phyloP scores from a whole-genome alignment of 176 grass and related monocot genomes.

The Secale cereale region DNA sequence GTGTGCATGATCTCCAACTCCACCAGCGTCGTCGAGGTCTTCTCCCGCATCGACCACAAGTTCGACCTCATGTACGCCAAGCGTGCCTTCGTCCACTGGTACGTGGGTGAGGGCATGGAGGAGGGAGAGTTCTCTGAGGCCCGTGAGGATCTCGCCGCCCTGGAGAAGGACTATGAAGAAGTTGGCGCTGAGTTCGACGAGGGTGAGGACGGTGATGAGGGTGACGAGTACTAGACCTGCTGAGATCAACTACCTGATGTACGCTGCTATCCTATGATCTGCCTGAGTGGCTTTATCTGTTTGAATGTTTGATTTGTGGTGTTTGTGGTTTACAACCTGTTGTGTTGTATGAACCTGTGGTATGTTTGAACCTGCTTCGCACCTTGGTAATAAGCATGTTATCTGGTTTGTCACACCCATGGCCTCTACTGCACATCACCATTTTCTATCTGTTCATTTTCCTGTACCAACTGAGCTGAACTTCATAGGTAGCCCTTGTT shows the following conservation, averaged over 20 bases:
- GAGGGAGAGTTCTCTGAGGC: constrained; percentile 62
- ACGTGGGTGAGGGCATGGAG: constrained; percentile 59
- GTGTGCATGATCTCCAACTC: constrained; percentile 72
- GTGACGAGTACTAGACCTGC: constrained; percentile 39
- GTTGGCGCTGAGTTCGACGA: constrained; percentile 52
- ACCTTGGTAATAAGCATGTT: background rate
- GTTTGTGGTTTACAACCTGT: constrained; percentile 32
- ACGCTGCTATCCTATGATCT: constrained; percentile 34
- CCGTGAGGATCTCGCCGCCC: constrained; percentile 46
- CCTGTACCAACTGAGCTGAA: too few species aligned
- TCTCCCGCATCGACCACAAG: constrained; percentile 63
- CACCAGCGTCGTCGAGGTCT: constrained; percentile 54
- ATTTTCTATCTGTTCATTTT: too few species aligned
- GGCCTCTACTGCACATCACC: background rate
- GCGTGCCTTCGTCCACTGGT: constrained; percentile 60
- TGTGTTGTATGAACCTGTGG: constrained; percentile 30
- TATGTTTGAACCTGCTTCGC: constrained; percentile 16
- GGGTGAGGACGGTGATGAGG: constrained; percentile 36
- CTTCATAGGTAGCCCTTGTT: too few species aligned
- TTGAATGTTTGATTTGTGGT: background rate
- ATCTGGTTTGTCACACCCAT: background rate
- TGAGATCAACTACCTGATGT: too few species aligned
- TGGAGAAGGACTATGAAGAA: constrained; percentile 60
- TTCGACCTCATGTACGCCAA: constrained; percentile 62
- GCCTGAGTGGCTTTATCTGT: constrained; percentile 9